Evolutionary conservation across 2,329 filamentous ascomycete species (phyloP).

Genomic region (Calonectria pauciramosa): DNA sequence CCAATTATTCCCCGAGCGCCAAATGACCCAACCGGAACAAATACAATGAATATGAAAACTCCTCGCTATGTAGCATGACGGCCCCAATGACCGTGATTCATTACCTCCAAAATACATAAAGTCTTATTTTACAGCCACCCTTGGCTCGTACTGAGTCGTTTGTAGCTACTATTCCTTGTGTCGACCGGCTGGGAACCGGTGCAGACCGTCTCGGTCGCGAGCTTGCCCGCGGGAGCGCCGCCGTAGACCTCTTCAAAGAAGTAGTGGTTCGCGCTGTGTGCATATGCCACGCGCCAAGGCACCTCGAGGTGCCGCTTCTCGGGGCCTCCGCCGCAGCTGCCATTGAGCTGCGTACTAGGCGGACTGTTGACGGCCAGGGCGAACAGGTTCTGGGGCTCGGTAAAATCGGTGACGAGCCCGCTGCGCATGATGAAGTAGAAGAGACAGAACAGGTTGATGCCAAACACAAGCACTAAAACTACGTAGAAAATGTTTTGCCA

Average conservation of each 20-base stretch:
- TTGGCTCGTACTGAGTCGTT: conserved; percentile 45
- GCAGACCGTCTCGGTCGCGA: conserved; percentile 52
- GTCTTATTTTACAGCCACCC: conserved; percentile 41
- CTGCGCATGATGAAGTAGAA: conserved; percentile 68
- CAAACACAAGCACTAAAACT: conserved; percentile 74
- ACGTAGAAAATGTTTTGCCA: conserved; percentile 79
- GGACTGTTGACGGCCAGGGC: conserved; percentile 75
- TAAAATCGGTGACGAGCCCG: conserved; percentile 82
- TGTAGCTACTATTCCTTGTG: conserved; percentile 41
- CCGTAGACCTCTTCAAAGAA: conserved; percentile 57
- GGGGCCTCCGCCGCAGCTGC: conserved; percentile 56
- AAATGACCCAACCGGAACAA: background rate
- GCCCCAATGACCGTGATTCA: background rate
- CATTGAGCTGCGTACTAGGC: conserved; percentile 52
- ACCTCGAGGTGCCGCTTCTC: conserved; percentile 53
- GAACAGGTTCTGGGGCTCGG: conserved; percentile 83
- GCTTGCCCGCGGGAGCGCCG: conserved; percentile 44
- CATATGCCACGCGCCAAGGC: conserved; percentile 58
- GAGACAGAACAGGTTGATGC: conserved; percentile 76
- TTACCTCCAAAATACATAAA: background rate
- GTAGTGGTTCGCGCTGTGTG: conserved; percentile 55
- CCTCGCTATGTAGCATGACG: conserved; percentile 10
- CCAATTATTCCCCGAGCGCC: background rate
- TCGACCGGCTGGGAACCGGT: conserved; percentile 37
- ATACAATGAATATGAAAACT: background rate